These are phyloP conservation scores for Hymenoscyphus albidus DNA, from an alignment of 2,329 filamentous ascomycete genomes.

Conservation along the genomic window DNA sequence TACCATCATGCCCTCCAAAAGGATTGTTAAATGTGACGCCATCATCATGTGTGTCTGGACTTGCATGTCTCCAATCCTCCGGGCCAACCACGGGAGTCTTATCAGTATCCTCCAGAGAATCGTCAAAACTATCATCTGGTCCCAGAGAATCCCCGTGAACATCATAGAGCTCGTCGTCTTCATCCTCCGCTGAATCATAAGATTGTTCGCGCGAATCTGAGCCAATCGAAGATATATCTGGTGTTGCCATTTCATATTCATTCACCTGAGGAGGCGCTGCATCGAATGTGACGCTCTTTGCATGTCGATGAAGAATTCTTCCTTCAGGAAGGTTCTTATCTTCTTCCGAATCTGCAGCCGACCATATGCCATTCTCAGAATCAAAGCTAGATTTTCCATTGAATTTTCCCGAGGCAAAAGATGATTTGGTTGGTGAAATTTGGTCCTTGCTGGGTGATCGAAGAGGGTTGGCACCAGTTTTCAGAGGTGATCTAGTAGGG, in stretches of 20 bases:
- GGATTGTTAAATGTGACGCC: conserved; percentile 51
- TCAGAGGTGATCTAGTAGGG: conserved; percentile 37
- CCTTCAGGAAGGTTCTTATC: conserved; percentile 60
- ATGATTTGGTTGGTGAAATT: conserved; percentile 82
- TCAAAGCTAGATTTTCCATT: conserved; percentile 62
- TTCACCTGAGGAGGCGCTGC: conserved; percentile 89
- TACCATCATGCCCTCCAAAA: conserved; percentile 60
- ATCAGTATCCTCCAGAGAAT: conserved; percentile 88
- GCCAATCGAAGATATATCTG: conserved; percentile 87
- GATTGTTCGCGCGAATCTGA: conserved; percentile 90
- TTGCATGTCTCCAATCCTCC: conserved; percentile 86
- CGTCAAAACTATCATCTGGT: conserved; percentile 85
- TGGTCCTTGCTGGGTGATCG: conserved; percentile 64
- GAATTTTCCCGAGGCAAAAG: conserved; percentile 66
- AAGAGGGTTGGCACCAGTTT: conserved; percentile 29
- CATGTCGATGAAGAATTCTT: conserved; percentile 71
- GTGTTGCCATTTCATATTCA: conserved; percentile 97
- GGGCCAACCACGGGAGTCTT: conserved; percentile 98
- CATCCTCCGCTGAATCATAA: conserved; percentile 78
- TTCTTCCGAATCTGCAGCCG: conserved; percentile 58
- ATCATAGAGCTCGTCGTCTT: conserved; percentile 61
- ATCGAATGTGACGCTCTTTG: conserved; percentile 97
- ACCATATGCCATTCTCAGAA: conserved; percentile 64
- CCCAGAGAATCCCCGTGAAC: conserved; percentile 52
- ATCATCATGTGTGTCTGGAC: conserved; percentile 41